Evolutionary conservation across 768 basidiomycete species (phyloP).

Genomic region (Russula emetica): DNA sequence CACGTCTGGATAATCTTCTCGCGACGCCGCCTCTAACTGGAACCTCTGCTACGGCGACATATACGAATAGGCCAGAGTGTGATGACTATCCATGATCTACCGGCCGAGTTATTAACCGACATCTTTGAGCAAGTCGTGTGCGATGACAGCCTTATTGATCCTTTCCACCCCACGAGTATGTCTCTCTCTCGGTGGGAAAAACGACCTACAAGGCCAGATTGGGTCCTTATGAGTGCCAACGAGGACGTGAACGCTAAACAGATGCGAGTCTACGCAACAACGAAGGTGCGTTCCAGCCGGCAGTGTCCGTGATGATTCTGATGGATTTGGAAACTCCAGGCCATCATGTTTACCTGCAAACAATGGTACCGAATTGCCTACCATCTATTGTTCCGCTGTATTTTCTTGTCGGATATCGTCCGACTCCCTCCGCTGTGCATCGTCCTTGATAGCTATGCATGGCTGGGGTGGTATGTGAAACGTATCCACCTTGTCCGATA

Average conservation of each 20-base stretch:
- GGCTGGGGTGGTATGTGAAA: constrained; percentile 66
- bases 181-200: constrained; percentile 64
- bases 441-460: constrained; percentile 49
- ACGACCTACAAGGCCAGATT: constrained; percentile 41
- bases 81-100: constrained; percentile 40
- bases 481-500: constrained; percentile 66
- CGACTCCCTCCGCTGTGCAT: constrained; percentile 50
- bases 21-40: not conserved
- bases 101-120: constrained; percentile 63
- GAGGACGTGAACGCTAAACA: constrained; percentile 57
- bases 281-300: constrained; percentile 49
- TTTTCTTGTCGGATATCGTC: constrained; percentile 60
- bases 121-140: constrained; percentile 71
- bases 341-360: constrained; percentile 64
- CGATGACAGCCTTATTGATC: constrained; percentile 63
- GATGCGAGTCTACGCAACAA: constrained; percentile 56
- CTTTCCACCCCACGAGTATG: constrained; percentile 57
- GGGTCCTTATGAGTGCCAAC: constrained; percentile 57
- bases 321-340: constrained; percentile 37
- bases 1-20: not conserved
- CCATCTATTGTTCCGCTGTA: constrained; percentile 63
- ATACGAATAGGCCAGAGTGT: not conserved
- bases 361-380: constrained; percentile 57
- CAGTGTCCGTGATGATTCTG: constrained; percentile 9
- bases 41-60: not conserved